These are phyloP conservation scores for Globisporangium acanthophoron DNA, from an alignment of 352 stramenopile species.

Conservation along the genomic window DNA sequence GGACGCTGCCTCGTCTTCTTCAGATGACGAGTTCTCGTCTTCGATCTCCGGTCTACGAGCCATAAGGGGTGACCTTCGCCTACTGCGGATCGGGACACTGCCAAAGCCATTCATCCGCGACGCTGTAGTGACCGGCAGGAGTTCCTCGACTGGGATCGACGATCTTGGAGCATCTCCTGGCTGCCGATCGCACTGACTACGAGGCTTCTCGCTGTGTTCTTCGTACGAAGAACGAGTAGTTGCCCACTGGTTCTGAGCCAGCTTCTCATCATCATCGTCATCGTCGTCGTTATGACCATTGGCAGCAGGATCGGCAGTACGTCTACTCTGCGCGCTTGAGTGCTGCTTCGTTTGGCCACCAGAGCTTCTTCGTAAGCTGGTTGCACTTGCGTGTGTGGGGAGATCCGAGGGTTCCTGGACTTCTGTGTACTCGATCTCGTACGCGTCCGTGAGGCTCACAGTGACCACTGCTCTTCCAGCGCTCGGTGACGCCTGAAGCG, in stretches of 20 bases:
- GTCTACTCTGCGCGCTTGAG: background rate
- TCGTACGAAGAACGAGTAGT: background rate
- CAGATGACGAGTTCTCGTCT: slow-evolving; percentile 5
- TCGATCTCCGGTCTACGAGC: background rate
- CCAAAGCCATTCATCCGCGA: slow-evolving; percentile 21
- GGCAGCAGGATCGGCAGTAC: too few species aligned
- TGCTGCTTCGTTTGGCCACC: background rate
- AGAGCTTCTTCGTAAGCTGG: background rate
- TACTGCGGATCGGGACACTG: slow-evolving; percentile 34
- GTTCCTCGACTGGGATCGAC: background rate
- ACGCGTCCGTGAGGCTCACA: background rate
- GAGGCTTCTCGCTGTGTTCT: background rate
- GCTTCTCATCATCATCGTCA: slow-evolving; percentile 4
- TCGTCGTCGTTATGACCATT: background rate
- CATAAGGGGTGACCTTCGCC: background rate
- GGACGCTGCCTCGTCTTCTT: background rate
- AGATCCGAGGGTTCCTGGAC: background rate
- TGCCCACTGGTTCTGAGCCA: slow-evolving; percentile 7
- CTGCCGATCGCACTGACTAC: background rate
- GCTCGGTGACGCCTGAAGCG: background rate
- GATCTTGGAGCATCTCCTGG: background rate
- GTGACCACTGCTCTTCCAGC: background rate
- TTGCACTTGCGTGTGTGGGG: background rate
- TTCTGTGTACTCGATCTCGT: background rate
- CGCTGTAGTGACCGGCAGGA: background rate